phyloP scores from a whole-genome alignment of 805 yeast genomes.

The Candida glaebosa region DNA sequence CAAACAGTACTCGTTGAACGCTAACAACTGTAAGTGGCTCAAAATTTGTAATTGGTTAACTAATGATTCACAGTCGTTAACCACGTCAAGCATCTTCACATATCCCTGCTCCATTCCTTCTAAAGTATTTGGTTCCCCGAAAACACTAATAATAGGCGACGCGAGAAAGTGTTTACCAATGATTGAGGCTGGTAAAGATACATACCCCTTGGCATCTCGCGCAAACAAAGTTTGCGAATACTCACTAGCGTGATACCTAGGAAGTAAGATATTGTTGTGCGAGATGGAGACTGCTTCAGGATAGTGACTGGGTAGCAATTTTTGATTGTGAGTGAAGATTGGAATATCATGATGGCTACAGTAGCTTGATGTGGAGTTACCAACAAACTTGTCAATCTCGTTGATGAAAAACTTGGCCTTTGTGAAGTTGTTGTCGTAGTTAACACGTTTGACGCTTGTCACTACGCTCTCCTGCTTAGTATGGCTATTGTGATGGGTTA shows the following conservation, averaged over 20 bases:
- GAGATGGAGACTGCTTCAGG: conserved; percentile 14
- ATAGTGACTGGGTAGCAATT: conserved; percentile 9
- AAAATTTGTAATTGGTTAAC: conserved; percentile 39
- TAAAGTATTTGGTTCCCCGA: conserved; percentile 15
- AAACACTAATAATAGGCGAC: conserved; percentile 12
- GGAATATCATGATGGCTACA: conserved; percentile 17
- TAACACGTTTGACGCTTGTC: conserved; percentile 6
- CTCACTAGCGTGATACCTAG: conserved; percentile 30
- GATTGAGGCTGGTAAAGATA: conserved; percentile 30
- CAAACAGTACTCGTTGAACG: not conserved
- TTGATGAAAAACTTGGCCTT: conserved; percentile 19
- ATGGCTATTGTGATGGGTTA: conserved; percentile 6
- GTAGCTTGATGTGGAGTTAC: conserved; percentile 21
- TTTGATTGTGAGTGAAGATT: conserved; percentile 16
- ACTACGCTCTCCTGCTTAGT: conserved; percentile 15
- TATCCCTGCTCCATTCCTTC: conserved; percentile 29
- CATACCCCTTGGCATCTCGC: conserved; percentile 31
- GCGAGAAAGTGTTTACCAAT: conserved; percentile 32
- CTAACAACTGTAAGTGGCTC: conserved; percentile 10
- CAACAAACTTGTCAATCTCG: conserved; percentile 25
- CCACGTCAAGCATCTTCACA: conserved; percentile 22
- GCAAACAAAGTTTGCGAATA: conserved; percentile 37
- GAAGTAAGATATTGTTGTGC: conserved; percentile 34
- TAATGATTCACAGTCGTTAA: conserved; percentile 22
- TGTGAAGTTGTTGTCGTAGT: conserved; percentile 5